Percentiles rank a stretch among this genome's conserved stretches.
Evolutionary conservation across 768 basidiomycete species (phyloP).

Genomic region (Neoboletus subvelutipes): DNA sequence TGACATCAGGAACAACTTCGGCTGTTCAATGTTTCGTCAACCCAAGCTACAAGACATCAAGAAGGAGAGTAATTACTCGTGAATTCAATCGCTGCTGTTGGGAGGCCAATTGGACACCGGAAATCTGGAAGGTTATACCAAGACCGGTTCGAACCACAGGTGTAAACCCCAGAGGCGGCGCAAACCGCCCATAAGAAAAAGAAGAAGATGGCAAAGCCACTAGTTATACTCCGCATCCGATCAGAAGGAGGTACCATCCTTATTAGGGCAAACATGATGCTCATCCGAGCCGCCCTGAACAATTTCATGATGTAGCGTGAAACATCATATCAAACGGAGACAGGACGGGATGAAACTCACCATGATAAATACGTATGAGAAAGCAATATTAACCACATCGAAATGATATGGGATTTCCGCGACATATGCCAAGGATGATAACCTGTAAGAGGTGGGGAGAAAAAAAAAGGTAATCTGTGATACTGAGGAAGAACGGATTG

Average conservation of each 20-base stretch:
- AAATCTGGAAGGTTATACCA: conserved; percentile 4
- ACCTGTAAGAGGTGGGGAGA: not conserved
- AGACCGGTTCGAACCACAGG: conserved; percentile 7
- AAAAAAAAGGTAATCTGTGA: not conserved
- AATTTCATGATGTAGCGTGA: not conserved
- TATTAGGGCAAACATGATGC: conserved; percentile 17
- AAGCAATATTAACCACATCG: conserved; percentile 4
- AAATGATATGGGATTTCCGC: not conserved
- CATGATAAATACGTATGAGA: conserved; percentile 8
- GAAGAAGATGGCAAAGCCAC: conserved; percentile 3
- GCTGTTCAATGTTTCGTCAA: conserved; percentile 10
- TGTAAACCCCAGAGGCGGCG: conserved; percentile 6
- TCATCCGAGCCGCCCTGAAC: conserved; percentile 15
- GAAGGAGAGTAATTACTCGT: not conserved
- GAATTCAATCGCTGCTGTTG: conserved; percentile 5
- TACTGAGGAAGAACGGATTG: not conserved
- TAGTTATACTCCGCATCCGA: conserved; percentile 1
- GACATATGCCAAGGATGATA: conserved; percentile 3
- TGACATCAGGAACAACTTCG: conserved; percentile 9
- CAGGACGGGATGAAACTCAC: not conserved
- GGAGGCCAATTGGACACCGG: conserved; percentile 4
- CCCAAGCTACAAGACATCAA: not conserved
- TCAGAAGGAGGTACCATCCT: conserved; percentile 1
- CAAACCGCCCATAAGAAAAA: conserved; percentile 11
- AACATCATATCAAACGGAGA: not conserved